Percentiles rank a stretch among this genome's conserved stretches.
phyloP scores from a whole-genome alignment of 179 eudicot species.

The Carnegiea gigantea region DNA sequence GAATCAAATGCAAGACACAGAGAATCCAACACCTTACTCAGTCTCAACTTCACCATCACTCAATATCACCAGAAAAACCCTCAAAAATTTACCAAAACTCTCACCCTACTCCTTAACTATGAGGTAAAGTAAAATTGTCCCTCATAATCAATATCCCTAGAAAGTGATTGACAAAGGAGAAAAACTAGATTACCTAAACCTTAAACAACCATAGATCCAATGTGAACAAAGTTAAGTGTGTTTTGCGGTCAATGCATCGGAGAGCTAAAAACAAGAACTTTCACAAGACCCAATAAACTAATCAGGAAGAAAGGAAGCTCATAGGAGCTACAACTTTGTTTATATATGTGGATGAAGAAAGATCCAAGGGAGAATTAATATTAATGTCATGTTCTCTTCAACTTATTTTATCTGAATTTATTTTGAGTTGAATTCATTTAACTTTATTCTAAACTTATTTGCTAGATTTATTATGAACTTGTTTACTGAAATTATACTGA shows the following conservation, averaged over 20 bases:
- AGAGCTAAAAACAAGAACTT: constrained; percentile 33
- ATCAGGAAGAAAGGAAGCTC: constrained; percentile 24
- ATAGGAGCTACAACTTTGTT: not conserved
- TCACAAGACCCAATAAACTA: constrained; percentile 35
- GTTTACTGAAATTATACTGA: too few relatives aligned
- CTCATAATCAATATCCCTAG: not conserved
- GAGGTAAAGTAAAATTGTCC: not conserved
- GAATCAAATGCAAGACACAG: constrained; percentile 60
- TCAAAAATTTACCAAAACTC: not conserved
- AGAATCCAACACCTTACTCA: constrained; percentile 60
- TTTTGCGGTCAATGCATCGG: constrained; percentile 43
- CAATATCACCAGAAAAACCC: not conserved
- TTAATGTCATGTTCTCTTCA: not conserved
- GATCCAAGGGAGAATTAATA: constrained; percentile 17
- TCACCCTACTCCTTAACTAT: not conserved
- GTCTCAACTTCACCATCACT: constrained; percentile 52
- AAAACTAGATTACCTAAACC: not conserved
- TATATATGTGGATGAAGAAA: constrained; percentile 20
- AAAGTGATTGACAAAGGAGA: not conserved
- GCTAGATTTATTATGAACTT: too few relatives aligned
- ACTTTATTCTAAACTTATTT: too few relatives aligned
- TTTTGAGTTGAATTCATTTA: too few relatives aligned
- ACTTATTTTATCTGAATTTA: too few relatives aligned
- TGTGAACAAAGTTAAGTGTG: not conserved
- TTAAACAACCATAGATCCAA: constrained; percentile 3